Evolutionary conservation across 1,139 yeast genomes (phyloP).

Genomic region (Protomyces pachydermus): DNA sequence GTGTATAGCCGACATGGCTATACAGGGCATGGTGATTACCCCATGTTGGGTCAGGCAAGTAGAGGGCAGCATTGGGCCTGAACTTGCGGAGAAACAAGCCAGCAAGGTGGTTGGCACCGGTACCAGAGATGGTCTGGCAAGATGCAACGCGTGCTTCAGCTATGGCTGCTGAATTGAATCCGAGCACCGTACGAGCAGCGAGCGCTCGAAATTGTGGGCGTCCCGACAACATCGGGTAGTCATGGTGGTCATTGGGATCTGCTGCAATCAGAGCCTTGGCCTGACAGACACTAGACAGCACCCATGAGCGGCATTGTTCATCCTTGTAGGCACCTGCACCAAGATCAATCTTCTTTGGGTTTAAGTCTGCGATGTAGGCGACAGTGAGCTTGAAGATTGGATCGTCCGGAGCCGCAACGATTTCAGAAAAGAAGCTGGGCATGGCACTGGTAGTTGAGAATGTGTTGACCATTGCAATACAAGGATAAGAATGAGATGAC

Average conservation of each 20-base stretch:
- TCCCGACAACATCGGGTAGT: slow-evolving; percentile 82
- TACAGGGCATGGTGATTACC: slow-evolving; percentile 88
- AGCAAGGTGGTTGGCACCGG: slow-evolving; percentile 90
- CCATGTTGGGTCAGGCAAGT: slow-evolving; percentile 91
- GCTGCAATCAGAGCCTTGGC: slow-evolving; percentile 59
- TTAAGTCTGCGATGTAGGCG: slow-evolving; percentile 51
- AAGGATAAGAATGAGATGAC: too few species aligned
- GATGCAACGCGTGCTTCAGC: slow-evolving; percentile 40
- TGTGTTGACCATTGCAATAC: slow-evolving; percentile 31
- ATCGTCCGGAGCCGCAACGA: slow-evolving; percentile 41
- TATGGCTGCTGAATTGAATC: slow-evolving; percentile 40
- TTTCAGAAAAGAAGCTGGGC: slow-evolving; percentile 29
- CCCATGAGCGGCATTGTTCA: slow-evolving; percentile 76
- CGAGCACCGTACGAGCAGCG: slow-evolving; percentile 74
- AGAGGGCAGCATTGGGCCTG: slow-evolving; percentile 48
- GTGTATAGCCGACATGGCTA: slow-evolving; percentile 57
- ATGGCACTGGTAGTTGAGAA: slow-evolving; percentile 32
- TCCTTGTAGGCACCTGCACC: slow-evolving; percentile 88
- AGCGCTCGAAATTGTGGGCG: slow-evolving; percentile 60
- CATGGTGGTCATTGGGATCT: slow-evolving; percentile 74
- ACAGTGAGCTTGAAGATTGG: slow-evolving; percentile 72
- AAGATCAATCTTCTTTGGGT: slow-evolving; percentile 56
- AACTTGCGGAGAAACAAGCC: slow-evolving; percentile 57
- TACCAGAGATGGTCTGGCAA: slow-evolving; percentile 86
- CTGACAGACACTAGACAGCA: slow-evolving; percentile 70